These are phyloP conservation scores for Funneliformis geosporum DNA, from an alignment of 192 early-diverging fungal genomes.

Conservation along the genomic window DNA sequence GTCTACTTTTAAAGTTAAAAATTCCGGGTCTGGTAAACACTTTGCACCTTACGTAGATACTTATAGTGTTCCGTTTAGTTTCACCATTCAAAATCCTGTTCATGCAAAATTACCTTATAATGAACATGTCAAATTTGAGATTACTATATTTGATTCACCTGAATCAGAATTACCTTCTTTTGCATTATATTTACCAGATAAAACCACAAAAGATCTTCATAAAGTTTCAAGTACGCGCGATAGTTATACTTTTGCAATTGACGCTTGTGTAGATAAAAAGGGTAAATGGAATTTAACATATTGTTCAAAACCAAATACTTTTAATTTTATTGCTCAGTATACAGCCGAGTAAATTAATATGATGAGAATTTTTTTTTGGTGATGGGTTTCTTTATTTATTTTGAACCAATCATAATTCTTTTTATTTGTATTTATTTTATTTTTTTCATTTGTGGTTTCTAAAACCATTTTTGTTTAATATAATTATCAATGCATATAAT, in stretches of 20 bases:
- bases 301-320: not conserved
- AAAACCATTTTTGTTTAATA: no score
- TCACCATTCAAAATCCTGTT: slow-evolving; percentile 16
- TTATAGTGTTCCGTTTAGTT: slow-evolving; percentile 17
- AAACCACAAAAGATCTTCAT: not conserved
- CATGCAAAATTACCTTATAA: slow-evolving; percentile 17
- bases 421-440: no score
- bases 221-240: not conserved
- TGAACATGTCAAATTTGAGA: not conserved
- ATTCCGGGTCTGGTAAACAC: not conserved
- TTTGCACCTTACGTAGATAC: not conserved
- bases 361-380: not conserved
- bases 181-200: slow-evolving; percentile 8
- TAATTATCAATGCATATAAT: no score
- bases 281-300: slow-evolving; percentile 25
- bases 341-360: not conserved
- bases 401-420: no score
- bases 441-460: no score
- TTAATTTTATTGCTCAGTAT: slow-evolving; percentile 26
- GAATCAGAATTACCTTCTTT: slow-evolving; percentile 18
- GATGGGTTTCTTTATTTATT: no score
- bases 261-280: slow-evolving; percentile 5
- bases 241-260: slow-evolving; percentile 11
- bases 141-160: slow-evolving; percentile 9
- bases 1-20: not conserved